Evolutionary conservation across 2,329 filamentous ascomycete genomes (phyloP).

Genomic region (Epichloe sibirici): DNA sequence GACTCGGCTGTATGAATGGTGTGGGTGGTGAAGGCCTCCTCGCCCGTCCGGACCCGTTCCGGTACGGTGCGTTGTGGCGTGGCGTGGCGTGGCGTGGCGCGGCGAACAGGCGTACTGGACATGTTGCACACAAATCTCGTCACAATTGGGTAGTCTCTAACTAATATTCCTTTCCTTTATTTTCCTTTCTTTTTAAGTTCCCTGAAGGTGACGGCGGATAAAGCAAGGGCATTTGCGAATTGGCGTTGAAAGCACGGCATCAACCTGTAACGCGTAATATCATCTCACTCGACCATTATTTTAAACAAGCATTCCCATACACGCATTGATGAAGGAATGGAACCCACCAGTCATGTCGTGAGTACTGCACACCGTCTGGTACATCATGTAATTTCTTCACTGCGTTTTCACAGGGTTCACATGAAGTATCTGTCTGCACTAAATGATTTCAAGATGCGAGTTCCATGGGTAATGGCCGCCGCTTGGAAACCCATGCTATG

Average conservation of each 20-base stretch:
- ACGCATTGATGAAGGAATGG: neutral
- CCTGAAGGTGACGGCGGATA: neutral
- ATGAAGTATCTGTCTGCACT: neutral
- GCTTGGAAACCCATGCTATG: neutral
- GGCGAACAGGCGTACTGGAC: neutral
- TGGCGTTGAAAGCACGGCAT: neutral
- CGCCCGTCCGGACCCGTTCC: neutral
- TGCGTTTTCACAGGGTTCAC: neutral
- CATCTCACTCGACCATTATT: neutral
- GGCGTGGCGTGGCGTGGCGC: no score
- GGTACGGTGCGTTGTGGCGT: neutral
- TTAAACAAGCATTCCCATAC: neutral
- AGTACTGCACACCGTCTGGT: no score
- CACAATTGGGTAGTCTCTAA: neutral
- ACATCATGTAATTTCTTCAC: no score
- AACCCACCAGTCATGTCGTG: no score
- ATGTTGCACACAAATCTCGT: neutral
- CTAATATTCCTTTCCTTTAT: neutral
- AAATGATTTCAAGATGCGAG: neutral
- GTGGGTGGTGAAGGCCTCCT: neutral
- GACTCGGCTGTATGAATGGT: conserved; percentile 23
- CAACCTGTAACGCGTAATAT: neutral
- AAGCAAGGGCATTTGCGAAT: neutral
- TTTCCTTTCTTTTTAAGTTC: neutral
- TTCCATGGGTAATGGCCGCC: no score